phyloP scores from a whole-genome alignment of 345 rosid species.

The Lagerstroemia speciosa region DNA sequence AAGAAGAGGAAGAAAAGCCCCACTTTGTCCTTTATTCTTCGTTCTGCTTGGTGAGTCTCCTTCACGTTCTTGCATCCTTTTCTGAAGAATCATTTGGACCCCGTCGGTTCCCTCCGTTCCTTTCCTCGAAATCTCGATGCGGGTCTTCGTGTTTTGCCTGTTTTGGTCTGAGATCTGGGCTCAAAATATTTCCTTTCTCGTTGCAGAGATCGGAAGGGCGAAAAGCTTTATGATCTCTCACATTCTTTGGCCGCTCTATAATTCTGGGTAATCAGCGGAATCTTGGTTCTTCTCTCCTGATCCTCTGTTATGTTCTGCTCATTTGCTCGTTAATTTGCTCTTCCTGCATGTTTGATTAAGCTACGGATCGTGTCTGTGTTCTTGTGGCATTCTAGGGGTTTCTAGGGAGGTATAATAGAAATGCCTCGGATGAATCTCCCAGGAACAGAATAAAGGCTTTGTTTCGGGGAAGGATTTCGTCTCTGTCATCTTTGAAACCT shows the following conservation, averaged over 20 bases:
- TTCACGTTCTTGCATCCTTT: not conserved
- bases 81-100: not conserved
- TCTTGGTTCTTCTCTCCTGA: conserved; percentile 1
- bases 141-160: conserved; percentile 5
- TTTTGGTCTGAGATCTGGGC: conserved; percentile 12
- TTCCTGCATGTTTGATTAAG: not conserved
- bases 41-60: conserved; percentile 12
- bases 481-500: not conserved
- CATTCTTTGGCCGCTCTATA: conserved; percentile 1
- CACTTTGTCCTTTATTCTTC: conserved; percentile 11
- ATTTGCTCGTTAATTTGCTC: not conserved
- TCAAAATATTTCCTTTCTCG: conserved; percentile 8
- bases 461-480: not conserved
- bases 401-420: not conserved
- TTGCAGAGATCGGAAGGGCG: conserved; percentile 12
- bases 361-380: too few species aligned
- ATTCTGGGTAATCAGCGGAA: conserved; percentile 5
- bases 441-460: conserved; percentile 4
- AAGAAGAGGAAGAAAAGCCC: not conserved
- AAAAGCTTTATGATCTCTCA: conserved; percentile 9
- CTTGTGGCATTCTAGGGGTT: conserved; percentile 10
- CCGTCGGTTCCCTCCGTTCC: not conserved
- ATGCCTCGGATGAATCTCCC: conserved; percentile 11
- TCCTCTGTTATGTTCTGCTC: not conserved
- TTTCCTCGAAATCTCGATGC: conserved; percentile 5